Conservation (phyloP, 2,329 filamentous ascomycete genomes). For the Cryphonectria japonica region DNA sequence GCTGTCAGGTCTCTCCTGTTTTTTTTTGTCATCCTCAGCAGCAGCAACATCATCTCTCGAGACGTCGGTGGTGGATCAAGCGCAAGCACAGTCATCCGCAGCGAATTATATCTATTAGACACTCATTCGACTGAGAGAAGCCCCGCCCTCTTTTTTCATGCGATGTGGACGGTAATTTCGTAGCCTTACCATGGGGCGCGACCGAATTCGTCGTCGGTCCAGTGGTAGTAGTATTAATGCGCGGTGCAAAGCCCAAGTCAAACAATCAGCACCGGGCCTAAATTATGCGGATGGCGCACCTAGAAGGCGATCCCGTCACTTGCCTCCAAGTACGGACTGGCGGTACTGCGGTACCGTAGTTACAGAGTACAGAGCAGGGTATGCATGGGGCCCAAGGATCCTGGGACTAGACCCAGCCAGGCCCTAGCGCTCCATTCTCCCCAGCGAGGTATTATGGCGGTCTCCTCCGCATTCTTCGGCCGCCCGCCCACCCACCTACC, state of each 20-base stretch:
- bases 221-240: background rate
- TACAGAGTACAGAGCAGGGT: background rate
- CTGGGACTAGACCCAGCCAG: background rate
- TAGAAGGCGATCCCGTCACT: background rate
- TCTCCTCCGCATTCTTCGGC: constrained; percentile 13
- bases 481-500: constrained; percentile 1
- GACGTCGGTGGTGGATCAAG: background rate
- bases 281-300: constrained; percentile 11
- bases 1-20: background rate
- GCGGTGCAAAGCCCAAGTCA: background rate
- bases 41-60: background rate
- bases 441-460: background rate
- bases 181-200: background rate
- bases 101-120: background rate
- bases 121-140: background rate
- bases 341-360: background rate
- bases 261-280: background rate
- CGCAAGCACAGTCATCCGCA: background rate
- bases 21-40: background rate
- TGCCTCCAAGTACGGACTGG: background rate
- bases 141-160: constrained; percentile 1
- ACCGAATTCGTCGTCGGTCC: background rate
- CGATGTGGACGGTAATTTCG: constrained; percentile 8
- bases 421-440: constrained; percentile 1
- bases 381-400: background rate